phyloP scores from a whole-genome alignment of 768 basidiomycete genomes.

The Tylopilus felleus region DNA sequence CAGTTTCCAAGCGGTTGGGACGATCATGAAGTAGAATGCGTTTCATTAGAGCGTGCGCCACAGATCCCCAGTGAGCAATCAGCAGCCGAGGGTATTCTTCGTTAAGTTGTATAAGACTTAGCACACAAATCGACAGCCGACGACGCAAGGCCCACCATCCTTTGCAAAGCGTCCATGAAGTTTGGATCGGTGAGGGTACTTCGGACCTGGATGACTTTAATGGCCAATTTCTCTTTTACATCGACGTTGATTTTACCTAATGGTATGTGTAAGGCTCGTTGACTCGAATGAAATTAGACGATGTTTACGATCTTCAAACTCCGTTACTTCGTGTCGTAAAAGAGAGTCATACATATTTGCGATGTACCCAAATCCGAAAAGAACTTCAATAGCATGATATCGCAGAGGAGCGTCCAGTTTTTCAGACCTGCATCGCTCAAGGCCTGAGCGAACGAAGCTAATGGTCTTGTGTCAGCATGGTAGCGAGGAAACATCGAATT shows the following conservation, averaged over 20 bases:
- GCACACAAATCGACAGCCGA: too few relatives aligned
- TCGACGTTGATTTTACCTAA: not conserved
- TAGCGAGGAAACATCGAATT: too few relatives aligned
- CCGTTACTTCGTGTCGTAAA: not conserved
- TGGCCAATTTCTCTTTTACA: not conserved
- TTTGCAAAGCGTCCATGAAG: not conserved
- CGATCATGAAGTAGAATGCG: not conserved
- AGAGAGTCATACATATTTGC: not conserved
- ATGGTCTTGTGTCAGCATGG: too few relatives aligned
- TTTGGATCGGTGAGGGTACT: not conserved
- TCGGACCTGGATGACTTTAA: not conserved
- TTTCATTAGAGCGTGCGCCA: not conserved
- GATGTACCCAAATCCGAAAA: not conserved
- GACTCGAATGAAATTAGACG: not conserved
- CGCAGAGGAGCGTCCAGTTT: not conserved
- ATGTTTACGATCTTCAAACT: not conserved
- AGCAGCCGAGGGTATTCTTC: not conserved
- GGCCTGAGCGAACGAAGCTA: too few relatives aligned
- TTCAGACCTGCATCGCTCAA: too few relatives aligned
- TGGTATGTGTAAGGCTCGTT: not conserved
- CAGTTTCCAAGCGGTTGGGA: not conserved
- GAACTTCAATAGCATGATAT: not conserved
- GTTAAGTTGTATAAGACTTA: not conserved
- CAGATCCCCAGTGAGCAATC: not conserved
- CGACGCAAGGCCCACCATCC: not conserved